Evolutionary conservation across 2,329 filamentous ascomycete species (phyloP).

Genomic region (Mycosphaerella sp.): DNA sequence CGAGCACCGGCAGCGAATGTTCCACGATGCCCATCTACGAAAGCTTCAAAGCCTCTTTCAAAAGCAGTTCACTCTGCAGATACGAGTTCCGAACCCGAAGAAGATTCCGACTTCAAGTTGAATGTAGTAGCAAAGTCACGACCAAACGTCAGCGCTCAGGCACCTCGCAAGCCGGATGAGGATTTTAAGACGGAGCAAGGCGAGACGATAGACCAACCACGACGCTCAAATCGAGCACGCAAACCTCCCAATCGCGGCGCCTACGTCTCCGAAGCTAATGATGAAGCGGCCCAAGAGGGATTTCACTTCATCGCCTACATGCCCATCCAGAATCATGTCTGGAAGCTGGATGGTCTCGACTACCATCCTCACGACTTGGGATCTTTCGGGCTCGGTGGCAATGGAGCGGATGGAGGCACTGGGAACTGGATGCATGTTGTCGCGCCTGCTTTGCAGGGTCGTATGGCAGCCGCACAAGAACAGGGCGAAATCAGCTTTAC

Average conservation of each 20-base stretch:
- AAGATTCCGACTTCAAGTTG: constrained; percentile 8
- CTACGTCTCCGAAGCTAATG: constrained; percentile 40
- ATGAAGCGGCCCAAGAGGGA: constrained; percentile 50
- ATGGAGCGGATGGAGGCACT: constrained; percentile 35
- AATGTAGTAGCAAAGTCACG: background rate
- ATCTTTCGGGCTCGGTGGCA: constrained; percentile 30
- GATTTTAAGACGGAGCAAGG: background rate
- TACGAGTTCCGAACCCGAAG: constrained; percentile 9
- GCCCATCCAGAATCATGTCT: constrained; percentile 65
- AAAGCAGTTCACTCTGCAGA: constrained; percentile 1
- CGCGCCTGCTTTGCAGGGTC: constrained; percentile 56
- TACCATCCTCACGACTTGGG: constrained; percentile 61
- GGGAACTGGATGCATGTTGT: constrained; percentile 62
- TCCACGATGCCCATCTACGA: background rate
- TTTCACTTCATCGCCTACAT: constrained; percentile 91
- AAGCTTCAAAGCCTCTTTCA: background rate
- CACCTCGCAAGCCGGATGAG: background rate
- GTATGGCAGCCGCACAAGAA: constrained; percentile 58
- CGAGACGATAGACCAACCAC: constrained; percentile 11
- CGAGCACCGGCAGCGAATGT: background rate
- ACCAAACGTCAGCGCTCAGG: background rate
- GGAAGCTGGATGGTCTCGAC: constrained; percentile 84
- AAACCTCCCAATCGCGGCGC: constrained; percentile 15
- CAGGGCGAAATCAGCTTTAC: constrained; percentile 66
- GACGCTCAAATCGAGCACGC: constrained; percentile 24